Conservation (phyloP, 495 filamentous ascomycete species). For the Penicillium cataractarum region DNA sequence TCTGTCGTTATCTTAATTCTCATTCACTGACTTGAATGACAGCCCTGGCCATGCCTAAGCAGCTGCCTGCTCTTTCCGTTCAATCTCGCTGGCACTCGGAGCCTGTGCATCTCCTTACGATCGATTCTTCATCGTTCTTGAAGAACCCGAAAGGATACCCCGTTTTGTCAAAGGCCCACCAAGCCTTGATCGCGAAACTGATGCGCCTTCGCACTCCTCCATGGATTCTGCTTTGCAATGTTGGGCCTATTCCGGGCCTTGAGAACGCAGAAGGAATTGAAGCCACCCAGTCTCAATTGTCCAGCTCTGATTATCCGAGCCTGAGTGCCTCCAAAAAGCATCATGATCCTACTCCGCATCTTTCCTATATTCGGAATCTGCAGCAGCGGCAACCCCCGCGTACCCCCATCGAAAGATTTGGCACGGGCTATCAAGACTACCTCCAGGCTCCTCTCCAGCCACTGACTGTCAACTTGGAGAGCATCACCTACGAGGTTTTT, state of each 20-base stretch:
- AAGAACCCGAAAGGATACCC: conserved; percentile 80
- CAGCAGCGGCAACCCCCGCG: conserved; percentile 77
- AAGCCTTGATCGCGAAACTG: conserved; percentile 75
- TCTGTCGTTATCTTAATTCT: neutral
- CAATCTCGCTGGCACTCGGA: conserved; percentile 95
- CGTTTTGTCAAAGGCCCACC: conserved; percentile 79
- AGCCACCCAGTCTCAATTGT: conserved; percentile 37
- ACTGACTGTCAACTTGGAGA: conserved; percentile 93
- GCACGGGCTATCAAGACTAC: conserved; percentile 87
- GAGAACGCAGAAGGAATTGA: conserved; percentile 44
- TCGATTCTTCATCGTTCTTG: conserved; percentile 69
- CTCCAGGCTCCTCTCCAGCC: conserved; percentile 93
- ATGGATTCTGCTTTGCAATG: conserved; percentile 79
- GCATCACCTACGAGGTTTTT: conserved; percentile 97
- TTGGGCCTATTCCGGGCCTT: conserved; percentile 66
- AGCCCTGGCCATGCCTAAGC: conserved; percentile 82
- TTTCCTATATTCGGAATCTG: conserved; percentile 81
- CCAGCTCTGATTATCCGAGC: conserved; percentile 63
- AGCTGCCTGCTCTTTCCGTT: conserved; percentile 70
- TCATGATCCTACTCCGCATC: conserved; percentile 65
- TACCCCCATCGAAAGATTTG: conserved; percentile 67
- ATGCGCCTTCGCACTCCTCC: conserved; percentile 81
- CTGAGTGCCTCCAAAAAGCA: conserved; percentile 55
- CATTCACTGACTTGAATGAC: neutral
- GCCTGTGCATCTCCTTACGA: conserved; percentile 77